Percentiles rank a stretch among this genome's conserved stretches.
These are phyloP conservation scores for Penicillium polonicum DNA, from an alignment of 2,329 filamentous ascomycete species.

Conservation along the genomic window DNA sequence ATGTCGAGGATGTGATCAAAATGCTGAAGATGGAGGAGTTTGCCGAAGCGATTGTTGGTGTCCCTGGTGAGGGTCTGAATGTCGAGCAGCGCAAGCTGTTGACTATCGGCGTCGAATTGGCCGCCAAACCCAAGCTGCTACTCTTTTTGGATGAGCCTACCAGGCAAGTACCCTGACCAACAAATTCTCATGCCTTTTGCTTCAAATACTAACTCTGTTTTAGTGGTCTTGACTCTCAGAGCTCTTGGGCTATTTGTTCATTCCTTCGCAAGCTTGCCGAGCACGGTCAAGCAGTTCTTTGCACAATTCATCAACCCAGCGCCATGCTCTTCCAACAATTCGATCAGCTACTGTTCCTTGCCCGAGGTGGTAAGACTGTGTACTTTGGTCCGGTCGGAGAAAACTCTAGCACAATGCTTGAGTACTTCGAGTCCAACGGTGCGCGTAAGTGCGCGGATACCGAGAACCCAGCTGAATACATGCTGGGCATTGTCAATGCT, in stretches of 20 bases:
- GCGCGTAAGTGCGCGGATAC: conserved; percentile 56
- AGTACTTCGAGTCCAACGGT: conserved; percentile 65
- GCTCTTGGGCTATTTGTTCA: conserved; percentile 82
- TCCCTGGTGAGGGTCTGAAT: conserved; percentile 72
- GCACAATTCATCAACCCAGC: conserved; percentile 90
- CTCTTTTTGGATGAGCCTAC: conserved; percentile 92
- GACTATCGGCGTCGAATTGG: conserved; percentile 89
- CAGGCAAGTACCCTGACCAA: conserved; percentile 37
- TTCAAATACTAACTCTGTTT: neutral
- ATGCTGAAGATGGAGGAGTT: conserved; percentile 86
- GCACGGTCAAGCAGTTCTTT: conserved; percentile 82
- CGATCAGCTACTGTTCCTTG: conserved; percentile 61
- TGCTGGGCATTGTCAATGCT: conserved; percentile 59
- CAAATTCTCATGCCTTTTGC: too few species aligned
- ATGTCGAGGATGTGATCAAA: conserved; percentile 84
- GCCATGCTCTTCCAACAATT: conserved; percentile 88
- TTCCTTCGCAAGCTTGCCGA: conserved; percentile 84
- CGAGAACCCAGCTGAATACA: conserved; percentile 73
- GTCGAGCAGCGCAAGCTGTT: conserved; percentile 68
- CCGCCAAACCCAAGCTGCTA: conserved; percentile 80
- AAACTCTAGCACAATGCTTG: conserved; percentile 55
- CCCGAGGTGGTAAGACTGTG: conserved; percentile 62
- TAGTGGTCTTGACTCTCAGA: conserved; percentile 81
- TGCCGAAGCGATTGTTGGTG: conserved; percentile 82
- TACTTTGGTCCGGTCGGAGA: conserved; percentile 66